Evolutionary conservation across 345 rosid genomes (phyloP), one percentile per base, ranked within the genome.

Genomic region (Kernera saxatilis): DNA sequence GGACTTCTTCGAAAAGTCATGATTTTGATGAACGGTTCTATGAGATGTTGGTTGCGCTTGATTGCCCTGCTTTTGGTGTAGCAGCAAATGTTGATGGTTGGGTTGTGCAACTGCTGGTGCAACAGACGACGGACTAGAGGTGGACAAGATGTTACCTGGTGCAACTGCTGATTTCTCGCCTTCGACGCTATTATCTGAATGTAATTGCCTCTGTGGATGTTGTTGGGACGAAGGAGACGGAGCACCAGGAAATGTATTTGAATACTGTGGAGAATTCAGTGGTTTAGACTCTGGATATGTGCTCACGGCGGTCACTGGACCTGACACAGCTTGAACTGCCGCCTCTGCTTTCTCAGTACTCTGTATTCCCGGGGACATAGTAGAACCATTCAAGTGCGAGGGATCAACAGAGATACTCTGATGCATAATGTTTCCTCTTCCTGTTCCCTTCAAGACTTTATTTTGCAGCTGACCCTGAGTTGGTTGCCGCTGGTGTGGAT

Each of bases 401-500:
- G 83, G 83, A 75, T 94, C 96, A 76, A 65, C 74, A 22, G 82
- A 37, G 35, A 74, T 76, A 74, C 73, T 86, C 79, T 86, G 98
- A 72, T 84, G 88, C 67, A 79, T 52, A 75, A 78, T 71, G 75
- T 85, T 89, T 80, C 93, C 96, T 85, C 97, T 84, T 64, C 91
- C 96, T 43, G 79, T 81, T 60, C 93, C 98, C 80, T 89, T 89
- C 52, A 78, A 37, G 55, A 72, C 57, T 78, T 88, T 94, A 71
- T 84, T 72, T 63, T 83, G 96, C 72, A 86, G 97, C 33, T 83
- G 83, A 32, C 86, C 81, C 62, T 80, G 89, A 9, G 82, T 44
- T 48, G 78, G 84, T 18, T 82, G 93, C 63, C 91, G 84, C 70
- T 87, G 92, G 52, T 80, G 90, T 82, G 96, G 97, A 71, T 91